Evolutionary conservation across 2,329 filamentous ascomycete species (phyloP).

Genomic region (Emydomyces testavorans): DNA sequence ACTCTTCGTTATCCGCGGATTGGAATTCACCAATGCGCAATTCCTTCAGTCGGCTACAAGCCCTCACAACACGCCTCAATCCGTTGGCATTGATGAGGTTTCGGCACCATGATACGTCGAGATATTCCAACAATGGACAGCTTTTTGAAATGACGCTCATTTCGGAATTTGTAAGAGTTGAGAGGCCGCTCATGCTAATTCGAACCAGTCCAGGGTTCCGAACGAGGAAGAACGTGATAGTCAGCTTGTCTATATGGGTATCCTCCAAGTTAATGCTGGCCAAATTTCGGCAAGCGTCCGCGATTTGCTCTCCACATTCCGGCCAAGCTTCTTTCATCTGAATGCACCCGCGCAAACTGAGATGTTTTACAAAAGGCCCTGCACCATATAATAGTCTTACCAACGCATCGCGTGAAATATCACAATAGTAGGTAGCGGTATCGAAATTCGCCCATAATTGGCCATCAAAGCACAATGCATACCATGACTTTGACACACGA

Average conservation of each 20-base stretch:
- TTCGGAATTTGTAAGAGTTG: constrained; percentile 65
- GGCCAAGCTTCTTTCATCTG: constrained; percentile 75
- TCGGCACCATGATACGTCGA: constrained; percentile 90
- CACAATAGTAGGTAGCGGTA: constrained; percentile 71
- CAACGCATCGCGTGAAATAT: constrained; percentile 73
- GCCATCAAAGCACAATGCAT: constrained; percentile 81
- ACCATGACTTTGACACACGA: constrained; percentile 63
- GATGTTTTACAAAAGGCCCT: constrained; percentile 78
- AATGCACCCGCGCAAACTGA: constrained; percentile 84
- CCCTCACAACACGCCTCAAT: constrained; percentile 58
- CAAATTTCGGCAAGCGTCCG: constrained; percentile 76
- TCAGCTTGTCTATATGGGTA: constrained; percentile 68
- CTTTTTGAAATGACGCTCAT: constrained; percentile 76
- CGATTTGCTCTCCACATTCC: constrained; percentile 54
- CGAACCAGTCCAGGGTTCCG: constrained; percentile 68
- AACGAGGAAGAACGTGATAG: constrained; percentile 66
- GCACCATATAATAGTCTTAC: constrained; percentile 74
- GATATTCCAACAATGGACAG: constrained; percentile 67
- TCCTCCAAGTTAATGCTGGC: constrained; percentile 81
- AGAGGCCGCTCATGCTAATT: constrained; percentile 75
- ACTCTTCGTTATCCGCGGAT: constrained; percentile 62
- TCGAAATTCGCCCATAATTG: constrained; percentile 85
- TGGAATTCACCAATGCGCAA: constrained; percentile 69
- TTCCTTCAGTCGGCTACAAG: constrained; percentile 63
- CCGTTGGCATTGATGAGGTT: constrained; percentile 64